Percentiles rank a stretch among this genome's conserved stretches.
Evolutionary conservation across 148 eudicot species (phyloP).

Genomic region (Heliamphora exappendiculata): DNA sequence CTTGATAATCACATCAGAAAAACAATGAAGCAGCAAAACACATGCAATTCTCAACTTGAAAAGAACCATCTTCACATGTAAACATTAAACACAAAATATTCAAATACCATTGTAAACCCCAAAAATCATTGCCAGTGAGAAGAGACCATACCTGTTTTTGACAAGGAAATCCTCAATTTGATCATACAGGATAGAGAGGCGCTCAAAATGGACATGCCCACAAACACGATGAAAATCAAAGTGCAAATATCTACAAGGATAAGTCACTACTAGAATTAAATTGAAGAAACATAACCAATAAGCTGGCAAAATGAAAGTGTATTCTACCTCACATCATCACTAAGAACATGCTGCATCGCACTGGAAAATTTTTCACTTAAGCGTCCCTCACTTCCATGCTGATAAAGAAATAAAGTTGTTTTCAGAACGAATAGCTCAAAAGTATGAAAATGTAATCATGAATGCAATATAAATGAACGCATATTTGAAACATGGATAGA

Average conservation of each 20-base stretch:
- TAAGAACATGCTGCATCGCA: slow-evolving; percentile 56
- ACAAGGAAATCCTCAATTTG: slow-evolving; percentile 75
- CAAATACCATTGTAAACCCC: not conserved
- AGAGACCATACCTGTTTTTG: slow-evolving; percentile 59
- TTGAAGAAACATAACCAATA: not conserved
- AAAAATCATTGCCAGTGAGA: not conserved
- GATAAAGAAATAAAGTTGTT: slow-evolving; percentile 15
- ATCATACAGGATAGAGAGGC: slow-evolving; percentile 77
- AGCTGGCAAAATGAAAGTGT: not conserved
- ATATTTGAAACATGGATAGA: too few species aligned
- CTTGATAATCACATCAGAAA: not conserved
- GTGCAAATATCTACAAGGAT: slow-evolving; percentile 59
- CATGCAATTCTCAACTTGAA: not conserved
- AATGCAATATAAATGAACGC: not conserved
- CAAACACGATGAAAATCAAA: slow-evolving; percentile 90
- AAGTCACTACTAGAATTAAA: slow-evolving; percentile 13
- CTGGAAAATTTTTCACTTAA: slow-evolving; percentile 62
- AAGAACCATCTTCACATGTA: not conserved
- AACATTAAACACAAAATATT: not conserved
- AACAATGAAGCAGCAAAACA: not conserved
- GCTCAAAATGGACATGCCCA: slow-evolving; percentile 86
- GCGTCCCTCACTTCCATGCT: slow-evolving; percentile 94
- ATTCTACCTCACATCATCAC: slow-evolving; percentile 69
- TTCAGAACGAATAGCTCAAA: not conserved
- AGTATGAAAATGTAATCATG: slow-evolving; percentile 1